These are phyloP conservation scores for Phytophthora aleatoria DNA, from an alignment of 352 stramenopile genomes.

Conservation along the genomic window DNA sequence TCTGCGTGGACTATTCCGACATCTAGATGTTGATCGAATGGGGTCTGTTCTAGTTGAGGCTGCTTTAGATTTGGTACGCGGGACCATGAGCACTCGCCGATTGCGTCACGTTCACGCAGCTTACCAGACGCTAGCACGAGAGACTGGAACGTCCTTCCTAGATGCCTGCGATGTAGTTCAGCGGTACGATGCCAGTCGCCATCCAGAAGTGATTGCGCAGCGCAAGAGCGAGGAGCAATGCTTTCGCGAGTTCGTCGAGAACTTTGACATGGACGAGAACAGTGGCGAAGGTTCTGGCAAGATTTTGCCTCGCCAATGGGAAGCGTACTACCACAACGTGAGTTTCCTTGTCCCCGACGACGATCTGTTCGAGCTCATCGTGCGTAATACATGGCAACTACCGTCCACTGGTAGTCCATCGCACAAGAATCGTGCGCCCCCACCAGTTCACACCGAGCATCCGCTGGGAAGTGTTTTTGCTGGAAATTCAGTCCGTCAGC, in stretches of 20 bases:
- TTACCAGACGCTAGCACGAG: constrained; percentile 77
- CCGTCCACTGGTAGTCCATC: constrained; percentile 2
- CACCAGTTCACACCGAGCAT: constrained; percentile 7
- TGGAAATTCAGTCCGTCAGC: constrained; percentile 15
- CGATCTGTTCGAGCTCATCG: constrained; percentile 91
- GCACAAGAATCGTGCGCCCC: constrained; percentile 7
- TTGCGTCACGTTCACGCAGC: constrained; percentile 71
- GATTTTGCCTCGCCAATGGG: constrained; percentile 57
- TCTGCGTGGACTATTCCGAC: constrained; percentile 71
- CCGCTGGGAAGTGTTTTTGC: constrained; percentile 10
- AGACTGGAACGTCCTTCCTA: constrained; percentile 39
- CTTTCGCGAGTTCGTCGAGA: constrained; percentile 81
- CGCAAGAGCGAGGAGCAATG: constrained; percentile 58
- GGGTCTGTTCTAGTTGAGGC: constrained; percentile 75
- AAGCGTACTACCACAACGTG: constrained; percentile 91
- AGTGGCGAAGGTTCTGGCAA: constrained; percentile 14
- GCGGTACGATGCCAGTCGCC: constrained; percentile 64
- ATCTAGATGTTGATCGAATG: constrained; percentile 79
- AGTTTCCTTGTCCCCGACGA: constrained; percentile 87
- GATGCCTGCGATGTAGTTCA: constrained; percentile 71
- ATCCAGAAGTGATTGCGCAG: constrained; percentile 77
- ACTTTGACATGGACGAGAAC: constrained; percentile 64
- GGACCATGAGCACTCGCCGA: constrained; percentile 77
- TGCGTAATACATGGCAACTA: constrained; percentile 88
- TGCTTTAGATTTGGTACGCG: constrained; percentile 84